phyloP scores from a whole-genome alignment of 2,329 filamentous ascomycete species.

The Fusarium nodosum region DNA sequence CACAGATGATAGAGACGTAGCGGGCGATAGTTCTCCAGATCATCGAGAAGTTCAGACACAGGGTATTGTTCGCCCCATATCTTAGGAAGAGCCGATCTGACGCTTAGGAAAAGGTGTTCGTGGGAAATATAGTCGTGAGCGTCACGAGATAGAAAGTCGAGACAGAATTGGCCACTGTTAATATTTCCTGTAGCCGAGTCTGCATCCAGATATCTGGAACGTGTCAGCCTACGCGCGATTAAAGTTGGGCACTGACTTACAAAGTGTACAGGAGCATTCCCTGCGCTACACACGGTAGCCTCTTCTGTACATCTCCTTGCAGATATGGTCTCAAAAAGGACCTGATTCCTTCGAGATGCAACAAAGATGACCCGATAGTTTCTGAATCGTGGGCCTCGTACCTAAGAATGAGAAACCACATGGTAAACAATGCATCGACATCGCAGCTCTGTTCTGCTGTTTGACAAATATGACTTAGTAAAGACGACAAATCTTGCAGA shows the following conservation, averaged over 20 bases:
- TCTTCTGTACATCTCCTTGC: conserved; percentile 10
- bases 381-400: conserved; percentile 41
- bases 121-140: conserved; percentile 44
- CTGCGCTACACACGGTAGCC: conserved; percentile 37
- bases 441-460: conserved; percentile 17
- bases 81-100: conserved; percentile 39
- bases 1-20: conserved; percentile 39
- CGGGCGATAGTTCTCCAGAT: conserved; percentile 42
- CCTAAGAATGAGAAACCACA: conserved; percentile 44
- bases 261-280: conserved; percentile 39
- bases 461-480: conserved; percentile 33
- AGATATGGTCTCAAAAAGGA: conserved; percentile 38
- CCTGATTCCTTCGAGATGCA: conserved; percentile 42
- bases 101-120: conserved; percentile 37
- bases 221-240: rapidly evolving
- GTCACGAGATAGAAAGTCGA: conserved; percentile 41
- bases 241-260: neutral
- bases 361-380: conserved; percentile 21
- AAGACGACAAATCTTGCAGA: conserved; percentile 39
- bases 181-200: conserved; percentile 37
- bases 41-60: conserved; percentile 37
- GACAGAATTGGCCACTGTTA: conserved; percentile 36
- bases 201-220: conserved; percentile 35
- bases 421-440: conserved; percentile 39
- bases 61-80: conserved; percentile 44